Base-by-base conservation (phyloP, 208 protist genomes). In the Tritrichomonas musculus region DNA sequence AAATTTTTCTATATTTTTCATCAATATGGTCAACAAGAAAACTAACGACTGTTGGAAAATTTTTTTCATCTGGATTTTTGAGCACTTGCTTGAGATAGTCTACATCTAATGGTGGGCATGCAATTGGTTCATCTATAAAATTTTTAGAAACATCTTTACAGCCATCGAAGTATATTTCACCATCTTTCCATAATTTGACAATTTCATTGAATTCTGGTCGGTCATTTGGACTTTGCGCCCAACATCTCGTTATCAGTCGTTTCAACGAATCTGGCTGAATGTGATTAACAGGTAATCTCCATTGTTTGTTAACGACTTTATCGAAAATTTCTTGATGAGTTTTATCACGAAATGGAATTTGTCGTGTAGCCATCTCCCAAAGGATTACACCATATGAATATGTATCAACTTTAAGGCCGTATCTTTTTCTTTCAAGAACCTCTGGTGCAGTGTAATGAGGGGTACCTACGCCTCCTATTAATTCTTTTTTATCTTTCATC, bases 181-280 rank as follows among this genome's bases (percentile, higher is more conserved):
- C 77, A 11, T 53, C 27, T 47, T 88, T 57, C 14, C 53, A 88
- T 4, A 88, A 27, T 57, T 25, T 8, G 11, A 88, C 77, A 22
- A 88, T 88, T 88, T 88, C 77, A 20, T 25, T 27, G n/a, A 88
- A 88, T n/a, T 88, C 77, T 33, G 77, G 77, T 57, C 77, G 25
- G 33, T 88, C 77, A 53, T 44, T 47, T 33, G 77, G 77, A 53
- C n/a, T 60, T 57, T 53, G 17, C 0, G 47, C 33, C 77, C 77
- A 88, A 49, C 77, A 88, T 39, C 77, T 25, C 3, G 47, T 60
- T n/a, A 88, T 88, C 2, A 88, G n/a, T 33, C 47, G 8, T 39
- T 47, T 53, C 0, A 88, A 36, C 9, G 27, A 14, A 5, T 88
- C 47, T 39, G 77, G 77, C 33, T 57, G 27, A 20, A 11, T n/a